Base-by-base conservation (phyloP, 352 stramenopile genomes). In the Phytophthora pini region DNA sequence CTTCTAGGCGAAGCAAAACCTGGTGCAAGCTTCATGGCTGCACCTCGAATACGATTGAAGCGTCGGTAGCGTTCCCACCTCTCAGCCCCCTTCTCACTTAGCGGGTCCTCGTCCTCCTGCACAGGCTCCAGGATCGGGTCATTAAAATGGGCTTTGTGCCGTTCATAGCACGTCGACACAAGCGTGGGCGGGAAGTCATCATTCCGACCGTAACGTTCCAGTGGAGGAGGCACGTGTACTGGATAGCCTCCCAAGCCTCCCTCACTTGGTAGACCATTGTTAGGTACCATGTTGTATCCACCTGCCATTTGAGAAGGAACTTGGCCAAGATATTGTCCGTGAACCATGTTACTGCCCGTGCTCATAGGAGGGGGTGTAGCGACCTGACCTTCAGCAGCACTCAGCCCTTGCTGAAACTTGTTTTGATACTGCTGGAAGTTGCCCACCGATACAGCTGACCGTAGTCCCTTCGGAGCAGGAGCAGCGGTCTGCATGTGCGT, bases 341-440 rank as follows among this genome's bases (percentile, higher is more conserved):
- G 64, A 34, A 26, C 34, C 38, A 66, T 61, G 22, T 40, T 71
- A 49, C 24, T 67, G n/a, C 54, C 46, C 10, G 49, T 61, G 13
- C 29, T 79, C 29, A 58, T 58, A 4, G 57, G 53, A 39, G 52
- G 24, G 55, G 39, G 15, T 49, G 57, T 38, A 24, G 62, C 41
- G 8, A 40, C 29, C 17, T 67, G 68, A 9, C n/a, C 40, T 15
- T 64, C 47, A n/a, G 44, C 57, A 50, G 29, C 8, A 4, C 29
- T 48, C 12, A 65, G 17, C 5, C 59, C 58, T 51, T 64, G 67
- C 7, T 76, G 67, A 27, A 80, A 73, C 2, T 90, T 82, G 4
- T 89, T 74, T 62, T 87, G 74, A 49, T 88, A 89, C 52, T 77
- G 72, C 8, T 78, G 76, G n/a, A 93, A 91, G 41, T 95, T 93